Conservation (phyloP, 2,329 filamentous ascomycete genomes). For the Penicillium sp. region DNA sequence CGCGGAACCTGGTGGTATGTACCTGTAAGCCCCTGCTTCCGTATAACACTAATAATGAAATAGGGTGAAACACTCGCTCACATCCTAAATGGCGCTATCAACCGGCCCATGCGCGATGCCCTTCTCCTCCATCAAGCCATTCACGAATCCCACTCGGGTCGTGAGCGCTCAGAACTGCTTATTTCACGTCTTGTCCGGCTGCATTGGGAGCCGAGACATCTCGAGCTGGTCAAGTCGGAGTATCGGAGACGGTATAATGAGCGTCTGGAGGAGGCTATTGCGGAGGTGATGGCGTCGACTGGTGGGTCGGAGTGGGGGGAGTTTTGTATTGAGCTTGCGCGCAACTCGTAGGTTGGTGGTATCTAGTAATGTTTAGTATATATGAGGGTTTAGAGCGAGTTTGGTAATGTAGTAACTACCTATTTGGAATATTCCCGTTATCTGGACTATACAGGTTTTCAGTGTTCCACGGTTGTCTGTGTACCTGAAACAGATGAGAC, state of each 20-base stretch:
- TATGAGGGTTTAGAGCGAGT: too few species aligned
- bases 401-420: too few species aligned
- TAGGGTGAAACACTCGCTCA: conserved; percentile 92
- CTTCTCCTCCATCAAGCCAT: conserved; percentile 87
- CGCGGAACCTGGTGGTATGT: conserved; percentile 85
- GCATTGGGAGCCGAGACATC: conserved; percentile 85
- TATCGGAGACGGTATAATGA: conserved; percentile 72
- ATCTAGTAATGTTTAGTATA: neutral
- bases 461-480: neutral
- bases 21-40: neutral
- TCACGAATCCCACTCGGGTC: conserved; percentile 62
- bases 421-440: too few species aligned
- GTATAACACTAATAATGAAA: conserved; percentile 5
- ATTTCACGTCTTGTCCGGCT: conserved; percentile 81
- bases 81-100: conserved; percentile 94
- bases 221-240: conserved; percentile 71
- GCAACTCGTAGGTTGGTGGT: conserved; percentile 24
- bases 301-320: conserved; percentile 60
- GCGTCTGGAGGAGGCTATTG: conserved; percentile 71
- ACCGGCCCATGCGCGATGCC: conserved; percentile 87
- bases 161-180: conserved; percentile 76
- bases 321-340: conserved; percentile 63
- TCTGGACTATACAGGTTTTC: too few species aligned
- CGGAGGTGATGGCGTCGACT: conserved; percentile 58
- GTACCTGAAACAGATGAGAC: neutral